A percentile compares a stretch with the other conserved stretches of the same genome.
Conservation (phyloP, 768 basidiomycete genomes). For the Boletus eberwhitei region DNA sequence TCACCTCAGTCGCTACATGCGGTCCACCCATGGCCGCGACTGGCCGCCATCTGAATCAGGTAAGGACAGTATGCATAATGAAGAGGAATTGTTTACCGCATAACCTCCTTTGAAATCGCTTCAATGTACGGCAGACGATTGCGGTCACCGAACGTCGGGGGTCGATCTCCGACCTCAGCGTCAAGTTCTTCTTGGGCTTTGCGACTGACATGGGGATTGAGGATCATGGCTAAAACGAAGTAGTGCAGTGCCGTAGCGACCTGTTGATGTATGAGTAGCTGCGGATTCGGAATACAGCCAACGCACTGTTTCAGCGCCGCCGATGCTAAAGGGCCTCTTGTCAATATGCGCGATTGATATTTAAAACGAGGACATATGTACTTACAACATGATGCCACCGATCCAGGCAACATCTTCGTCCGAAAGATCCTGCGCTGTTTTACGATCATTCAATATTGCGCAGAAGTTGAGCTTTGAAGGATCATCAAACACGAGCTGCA, state of each 20-base stretch:
- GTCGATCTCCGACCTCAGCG: background rate
- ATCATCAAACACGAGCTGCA: slow-evolving; percentile 1
- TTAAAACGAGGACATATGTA: background rate
- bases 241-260: slow-evolving; percentile 3
- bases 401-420: slow-evolving; percentile 12
- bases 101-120: slow-evolving; percentile 3
- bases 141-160: slow-evolving; percentile 6
- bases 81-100: background rate
- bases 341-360: background rate
- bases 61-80: background rate
- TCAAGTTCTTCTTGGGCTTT: slow-evolving; percentile 7
- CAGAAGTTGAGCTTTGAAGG: slow-evolving; percentile 6
- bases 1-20: slow-evolving; percentile 5
- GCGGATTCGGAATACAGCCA: background rate
- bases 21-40: slow-evolving; percentile 1
- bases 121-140: slow-evolving; percentile 8
- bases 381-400: slow-evolving; percentile 6
- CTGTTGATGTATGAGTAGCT: background rate
- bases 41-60: slow-evolving; percentile 3
- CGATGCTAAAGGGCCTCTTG: background rate
- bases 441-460: slow-evolving; percentile 1
- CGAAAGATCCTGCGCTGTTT: background rate
- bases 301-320: slow-evolving; percentile 5
- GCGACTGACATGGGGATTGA: background rate
- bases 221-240: slow-evolving; percentile 5